These are phyloP conservation scores for Eucalyptus lansdowneana DNA, from an alignment of 345 rosid genomes.

Conservation along the genomic window DNA sequence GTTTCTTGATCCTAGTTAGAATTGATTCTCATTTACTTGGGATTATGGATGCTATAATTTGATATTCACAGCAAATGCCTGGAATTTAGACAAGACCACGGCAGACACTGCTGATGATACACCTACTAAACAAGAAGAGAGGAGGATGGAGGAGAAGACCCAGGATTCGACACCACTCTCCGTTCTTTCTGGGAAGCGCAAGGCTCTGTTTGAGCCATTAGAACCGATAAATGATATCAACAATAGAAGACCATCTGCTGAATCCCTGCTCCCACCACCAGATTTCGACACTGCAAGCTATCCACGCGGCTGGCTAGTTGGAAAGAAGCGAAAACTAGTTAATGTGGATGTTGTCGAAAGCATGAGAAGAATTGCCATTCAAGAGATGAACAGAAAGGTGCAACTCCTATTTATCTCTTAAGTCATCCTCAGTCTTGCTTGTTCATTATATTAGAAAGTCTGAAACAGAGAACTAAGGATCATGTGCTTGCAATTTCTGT, in stretches of 20 bases:
- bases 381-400: conserved; percentile 96
- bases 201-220: conserved; percentile 83
- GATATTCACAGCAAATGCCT: conserved; percentile 32
- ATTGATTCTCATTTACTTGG: conserved; percentile 2
- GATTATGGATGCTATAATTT: neutral
- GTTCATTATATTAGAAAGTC: neutral
- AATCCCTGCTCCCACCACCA: conserved; percentile 79
- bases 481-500: neutral
- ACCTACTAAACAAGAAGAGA: conserved; percentile 30
- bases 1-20: neutral
- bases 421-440: neutral
- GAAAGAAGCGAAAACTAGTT: conserved; percentile 89
- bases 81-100: conserved; percentile 21
- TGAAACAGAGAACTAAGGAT: neutral
- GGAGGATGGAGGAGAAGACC: conserved; percentile 15
- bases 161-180: conserved; percentile 14
- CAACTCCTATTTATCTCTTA: neutral
- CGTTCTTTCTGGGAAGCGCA: conserved; percentile 58
- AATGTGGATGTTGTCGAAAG: conserved; percentile 95
- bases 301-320: conserved; percentile 87
- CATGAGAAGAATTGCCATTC: conserved; percentile 92
- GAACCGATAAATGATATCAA: conserved; percentile 43
- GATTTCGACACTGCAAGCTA: conserved; percentile 74
- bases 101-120: conserved; percentile 17
- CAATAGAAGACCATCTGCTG: conserved; percentile 40